phyloP scores from a whole-genome alignment of 2,329 filamentous ascomycete species.

The Pseudogymnoascus sp. region DNA sequence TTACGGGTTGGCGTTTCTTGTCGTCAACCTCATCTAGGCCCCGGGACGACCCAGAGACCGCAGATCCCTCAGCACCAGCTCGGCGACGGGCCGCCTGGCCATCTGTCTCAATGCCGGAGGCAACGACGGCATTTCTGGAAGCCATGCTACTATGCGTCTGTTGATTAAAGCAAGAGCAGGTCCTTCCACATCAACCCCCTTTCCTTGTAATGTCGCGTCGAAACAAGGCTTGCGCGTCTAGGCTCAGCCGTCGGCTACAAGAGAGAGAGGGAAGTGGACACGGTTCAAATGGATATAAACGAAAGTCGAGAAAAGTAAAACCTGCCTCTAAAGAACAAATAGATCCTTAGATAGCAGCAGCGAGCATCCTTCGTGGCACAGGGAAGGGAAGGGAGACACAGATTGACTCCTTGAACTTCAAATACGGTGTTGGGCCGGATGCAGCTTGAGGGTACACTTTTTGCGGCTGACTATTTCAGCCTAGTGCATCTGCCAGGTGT shows the following conservation, averaged over 20 bases:
- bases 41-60: constrained; percentile 31
- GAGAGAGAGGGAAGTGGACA: not conserved
- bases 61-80: constrained; percentile 38
- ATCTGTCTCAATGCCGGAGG: constrained; percentile 50
- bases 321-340: constrained; percentile 1
- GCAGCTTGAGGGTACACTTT: constrained; percentile 6
- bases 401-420: not conserved
- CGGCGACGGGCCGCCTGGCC: constrained; percentile 51
- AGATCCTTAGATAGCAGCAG: not conserved
- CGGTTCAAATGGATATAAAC: constrained; percentile 5
- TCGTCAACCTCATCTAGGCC: constrained; percentile 42
- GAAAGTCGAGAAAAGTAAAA: not conserved
- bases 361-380: not conserved
- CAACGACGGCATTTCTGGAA: constrained; percentile 44
- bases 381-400: not conserved
- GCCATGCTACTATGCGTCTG: constrained; percentile 22
- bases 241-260: constrained; percentile 4
- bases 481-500: constrained; percentile 10
- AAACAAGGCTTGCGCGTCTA: constrained; percentile 1
- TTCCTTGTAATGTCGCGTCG: not conserved
- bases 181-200: not conserved
- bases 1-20: constrained; percentile 51
- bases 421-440: not conserved
- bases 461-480: constrained; percentile 9
- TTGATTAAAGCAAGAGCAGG: not conserved